Conservation (phyloP, 352 stramenopile species). For the Pythium dissimile region DNA sequence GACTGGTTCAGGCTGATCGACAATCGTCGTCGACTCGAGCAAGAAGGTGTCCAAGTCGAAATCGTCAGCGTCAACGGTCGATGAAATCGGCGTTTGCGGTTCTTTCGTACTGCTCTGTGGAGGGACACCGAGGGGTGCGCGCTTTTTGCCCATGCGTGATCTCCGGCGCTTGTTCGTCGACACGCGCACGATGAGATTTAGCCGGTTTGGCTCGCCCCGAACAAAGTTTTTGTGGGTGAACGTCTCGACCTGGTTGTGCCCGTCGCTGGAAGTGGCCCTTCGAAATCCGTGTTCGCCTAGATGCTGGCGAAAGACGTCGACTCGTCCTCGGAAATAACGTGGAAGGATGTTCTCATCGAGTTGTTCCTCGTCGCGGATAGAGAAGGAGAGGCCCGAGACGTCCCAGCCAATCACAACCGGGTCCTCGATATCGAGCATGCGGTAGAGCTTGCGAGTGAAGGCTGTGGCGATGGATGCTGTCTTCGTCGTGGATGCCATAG, state of each 20-base stretch:
- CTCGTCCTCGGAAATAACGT: conserved; percentile 58
- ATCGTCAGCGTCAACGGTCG: conserved; percentile 1
- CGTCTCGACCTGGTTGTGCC: conserved; percentile 35
- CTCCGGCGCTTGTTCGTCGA: conserved; percentile 28
- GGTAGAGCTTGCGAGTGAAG: conserved; percentile 82
- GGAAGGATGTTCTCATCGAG: conserved; percentile 51
- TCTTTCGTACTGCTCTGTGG: background rate
- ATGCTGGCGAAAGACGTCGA: conserved; percentile 70
- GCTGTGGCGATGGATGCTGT: conserved; percentile 54
- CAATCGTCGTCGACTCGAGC: background rate
- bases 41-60: conserved; percentile 9
- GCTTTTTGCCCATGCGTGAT: conserved; percentile 15
- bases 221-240: conserved; percentile 55
- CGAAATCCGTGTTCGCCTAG: conserved; percentile 63
- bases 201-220: conserved; percentile 37
- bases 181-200: conserved; percentile 49
- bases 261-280: conserved; percentile 22
- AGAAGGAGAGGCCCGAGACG: conserved; percentile 43
- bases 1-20: background rate
- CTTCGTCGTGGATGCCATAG: conserved; percentile 6
- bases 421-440: conserved; percentile 69
- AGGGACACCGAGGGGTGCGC: background rate
- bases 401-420: conserved; percentile 56
- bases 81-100: background rate
- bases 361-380: conserved; percentile 47